Evolutionary conservation across 1,284 basidiomycete genomes (phyloP), one percentile per base, ranked within the genome.

Genomic region (Coniferiporia weirii): DNA sequence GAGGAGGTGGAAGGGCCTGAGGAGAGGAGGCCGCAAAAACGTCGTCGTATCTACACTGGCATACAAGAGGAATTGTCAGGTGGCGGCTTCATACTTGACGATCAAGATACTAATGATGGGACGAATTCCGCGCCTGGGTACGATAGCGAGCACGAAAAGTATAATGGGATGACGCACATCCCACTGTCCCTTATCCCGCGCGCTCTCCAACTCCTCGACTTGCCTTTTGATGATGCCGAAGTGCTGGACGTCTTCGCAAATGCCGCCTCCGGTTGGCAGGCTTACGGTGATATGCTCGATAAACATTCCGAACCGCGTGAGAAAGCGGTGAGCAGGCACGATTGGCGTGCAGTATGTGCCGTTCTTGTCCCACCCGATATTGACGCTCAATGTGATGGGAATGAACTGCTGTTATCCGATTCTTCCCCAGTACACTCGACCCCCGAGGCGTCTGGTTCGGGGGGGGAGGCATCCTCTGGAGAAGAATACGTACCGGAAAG

Each of bases 321-420:
- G 64, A 22, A 54, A 19, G 44, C 49, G 10, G 79, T 90, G 22
- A 79, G 75, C 63, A 73, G 76, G 52, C 81, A 82, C 43, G 88
- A 90, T 66, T 91, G 86, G 86, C 78, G 85, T 40, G 78, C 86
- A 15, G 84, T 91, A 7, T 91, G 89, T 67, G 80, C 84, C 12
- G 84, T 84, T 1, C 71, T 91, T 2, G 73, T 89, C 6, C 82
- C 82, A 61, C 74, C 67, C 19, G 52, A 52, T 13, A 66, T 57
- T 4, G 64, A 49, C 3, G 57, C 55, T 13, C 60, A 63, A 22
- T 73, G 71, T 19, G 68, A 61, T 4, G 58, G 43, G 20, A 65
- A 63, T 38, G 69, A 65, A 38, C 68, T 64, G 8, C 65, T 67
- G 5, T 63, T 60, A 8, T 68, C 65, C 17, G 66, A 61, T 22